Percentiles rank a stretch among this genome's conserved stretches.
phyloP scores from a whole-genome alignment of 2,329 filamentous ascomycete species.

The Fusarium brachygibbosum region DNA sequence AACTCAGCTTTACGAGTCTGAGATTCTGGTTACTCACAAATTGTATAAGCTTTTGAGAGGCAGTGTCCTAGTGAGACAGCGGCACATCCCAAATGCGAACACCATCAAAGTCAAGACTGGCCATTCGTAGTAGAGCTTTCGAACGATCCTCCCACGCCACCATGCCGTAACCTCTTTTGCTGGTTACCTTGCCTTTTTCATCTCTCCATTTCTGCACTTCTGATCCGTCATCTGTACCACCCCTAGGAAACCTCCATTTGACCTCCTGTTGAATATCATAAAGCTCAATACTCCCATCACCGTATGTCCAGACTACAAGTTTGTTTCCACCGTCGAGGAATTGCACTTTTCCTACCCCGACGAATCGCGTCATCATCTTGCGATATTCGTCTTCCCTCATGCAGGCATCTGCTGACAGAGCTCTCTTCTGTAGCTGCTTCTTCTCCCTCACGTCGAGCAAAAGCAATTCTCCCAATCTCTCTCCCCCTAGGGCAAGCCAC shows the following conservation, averaged over 20 bases:
- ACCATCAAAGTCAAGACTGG: constrained; percentile 26
- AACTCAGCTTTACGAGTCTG: background rate
- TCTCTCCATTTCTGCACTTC: constrained; percentile 22
- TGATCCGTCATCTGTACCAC: constrained; percentile 22
- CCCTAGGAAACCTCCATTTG: constrained; percentile 33
- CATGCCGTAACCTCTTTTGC: constrained; percentile 9
- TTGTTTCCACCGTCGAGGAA: constrained; percentile 30
- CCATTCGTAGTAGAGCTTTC: constrained; percentile 2
- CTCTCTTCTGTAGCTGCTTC: constrained; percentile 7
- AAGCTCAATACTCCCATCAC: constrained; percentile 28
- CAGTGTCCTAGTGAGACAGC: background rate
- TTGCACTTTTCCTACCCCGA: constrained; percentile 1
- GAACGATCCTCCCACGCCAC: constrained; percentile 20
- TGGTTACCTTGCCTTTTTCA: constrained; percentile 25
- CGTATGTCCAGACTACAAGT: constrained; percentile 8
- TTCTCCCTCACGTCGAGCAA: constrained; percentile 8
- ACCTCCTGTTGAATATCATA: constrained; percentile 17
- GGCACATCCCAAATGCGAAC: constrained; percentile 36
- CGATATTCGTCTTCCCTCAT: background rate
- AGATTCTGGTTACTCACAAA: background rate
- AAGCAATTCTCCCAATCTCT: constrained; percentile 13
- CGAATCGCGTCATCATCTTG: background rate
- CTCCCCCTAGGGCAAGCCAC: constrained; percentile 24
- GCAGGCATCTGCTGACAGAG: constrained; percentile 13
- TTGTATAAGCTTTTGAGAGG: no score